Base-by-base conservation (phyloP, 106 monocot species). In the Agapanthus africanus region DNA sequence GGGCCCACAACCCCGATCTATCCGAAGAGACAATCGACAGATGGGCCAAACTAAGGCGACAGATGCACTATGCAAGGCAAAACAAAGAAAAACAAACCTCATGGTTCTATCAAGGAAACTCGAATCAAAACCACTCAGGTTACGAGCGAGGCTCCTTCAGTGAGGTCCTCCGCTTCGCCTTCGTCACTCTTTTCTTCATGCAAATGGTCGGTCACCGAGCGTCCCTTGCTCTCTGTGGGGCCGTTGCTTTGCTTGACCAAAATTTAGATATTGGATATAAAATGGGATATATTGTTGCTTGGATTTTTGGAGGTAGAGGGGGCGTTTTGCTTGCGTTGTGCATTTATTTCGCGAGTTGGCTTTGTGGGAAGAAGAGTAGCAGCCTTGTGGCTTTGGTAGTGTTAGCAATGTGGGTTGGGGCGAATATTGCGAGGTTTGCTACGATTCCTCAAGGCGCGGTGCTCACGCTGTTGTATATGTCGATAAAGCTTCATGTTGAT, bases 361-460 rank as follows among this genome's bases (percentile, higher is more conserved):
- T 88, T 26, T 92, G 78, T 54, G 85, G 88, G 47, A 92, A 92
- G 74, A 85, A 59, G 23, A 88, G 75, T 71, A 92, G 88, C 51
- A 73, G 80, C 32, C 33, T 80, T 32, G 82, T 92, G 47, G 78
- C 79, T 25, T 30, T 83, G 66, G 70, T 80, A 23, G 71, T 85
- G 36, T 28, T 88, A 25, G 88, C 88, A 19, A 71, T 88, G 73
- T 85, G 92, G 92, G 73, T 92, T 4, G 88, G 80, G 9, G 78
- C 62, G n/a, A 71, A 76, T 41, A 51, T 92, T 13, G 66, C 88
- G 19, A 73, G 80, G 52, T 81, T 81, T 46, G 71, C 70, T 19
- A 80, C 77, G 18, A 26, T 88, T 62, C 88, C 92, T 36, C 85
- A 77, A 70, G 92, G 92, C 35, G 92, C 92, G 2, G n/a, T 92